Percentiles rank a stretch among this genome's conserved stretches.
phyloP scores from a whole-genome alignment of 2,329 filamentous ascomycete genomes.

The Fusarium sp. region DNA sequence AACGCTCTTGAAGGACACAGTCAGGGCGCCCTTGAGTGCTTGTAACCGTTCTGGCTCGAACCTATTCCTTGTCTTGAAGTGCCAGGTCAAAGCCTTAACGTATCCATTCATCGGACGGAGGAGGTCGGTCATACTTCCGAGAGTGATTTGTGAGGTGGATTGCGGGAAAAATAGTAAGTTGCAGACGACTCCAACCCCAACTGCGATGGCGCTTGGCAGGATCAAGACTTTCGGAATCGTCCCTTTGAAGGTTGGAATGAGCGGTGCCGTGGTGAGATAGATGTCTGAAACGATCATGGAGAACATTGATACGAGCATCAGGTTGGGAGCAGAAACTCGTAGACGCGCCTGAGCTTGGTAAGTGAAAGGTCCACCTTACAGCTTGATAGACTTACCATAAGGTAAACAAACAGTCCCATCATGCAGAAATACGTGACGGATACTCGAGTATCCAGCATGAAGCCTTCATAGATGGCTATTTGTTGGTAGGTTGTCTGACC shows the following conservation, averaged over 20 bases:
- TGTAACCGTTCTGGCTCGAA: slow-evolving; percentile 5
- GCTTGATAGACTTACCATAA: slow-evolving; percentile 3
- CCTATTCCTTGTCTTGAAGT: slow-evolving; percentile 10
- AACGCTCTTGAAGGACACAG: background rate
- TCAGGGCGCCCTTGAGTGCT: background rate
- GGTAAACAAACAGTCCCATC: slow-evolving; percentile 35
- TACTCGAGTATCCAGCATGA: slow-evolving; percentile 33
- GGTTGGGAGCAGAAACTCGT: slow-evolving; percentile 18
- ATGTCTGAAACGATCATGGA: slow-evolving; percentile 17
- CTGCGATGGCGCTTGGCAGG: slow-evolving; percentile 4
- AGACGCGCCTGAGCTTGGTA: slow-evolving; percentile 1
- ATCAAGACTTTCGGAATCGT: slow-evolving; percentile 15
- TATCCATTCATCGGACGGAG: slow-evolving; percentile 17
- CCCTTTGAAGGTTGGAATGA: slow-evolving; percentile 13
- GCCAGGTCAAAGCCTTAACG: slow-evolving; percentile 14
- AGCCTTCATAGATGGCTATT: slow-evolving; percentile 29
- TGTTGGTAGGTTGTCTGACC: slow-evolving; percentile 23
- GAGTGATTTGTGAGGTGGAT: slow-evolving; percentile 20
- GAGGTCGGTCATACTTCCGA: slow-evolving; percentile 12
- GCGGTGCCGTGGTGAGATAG: slow-evolving; percentile 4
- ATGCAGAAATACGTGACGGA: slow-evolving; percentile 38
- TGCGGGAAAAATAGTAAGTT: slow-evolving; percentile 17
- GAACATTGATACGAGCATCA: slow-evolving; percentile 12
- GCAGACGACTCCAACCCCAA: slow-evolving; percentile 13
- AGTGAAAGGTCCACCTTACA: accelerated